phyloP scores from a whole-genome alignment of 2,329 filamentous ascomycete species.

The Fusarium praegraminearum region DNA sequence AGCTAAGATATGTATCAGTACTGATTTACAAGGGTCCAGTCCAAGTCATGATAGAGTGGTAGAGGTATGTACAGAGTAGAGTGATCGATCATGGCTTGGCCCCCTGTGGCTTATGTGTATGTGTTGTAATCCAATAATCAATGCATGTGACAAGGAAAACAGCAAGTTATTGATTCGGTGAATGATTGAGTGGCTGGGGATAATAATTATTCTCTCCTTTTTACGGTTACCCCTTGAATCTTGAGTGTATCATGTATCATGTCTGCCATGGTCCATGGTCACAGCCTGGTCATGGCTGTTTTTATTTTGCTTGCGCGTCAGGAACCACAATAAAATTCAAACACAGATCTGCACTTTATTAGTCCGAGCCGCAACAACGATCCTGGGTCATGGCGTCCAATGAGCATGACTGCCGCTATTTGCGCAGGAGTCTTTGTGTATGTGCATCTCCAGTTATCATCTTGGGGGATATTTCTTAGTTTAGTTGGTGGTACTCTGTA shows the following conservation, averaged over 20 bases:
- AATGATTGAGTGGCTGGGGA: slow-evolving; percentile 5
- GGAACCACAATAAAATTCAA: slow-evolving; percentile 30
- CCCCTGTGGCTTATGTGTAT: background rate
- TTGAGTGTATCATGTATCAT: background rate
- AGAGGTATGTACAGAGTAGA: too few relatives aligned
- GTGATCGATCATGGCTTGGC: slow-evolving; percentile 8
- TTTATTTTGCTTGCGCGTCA: slow-evolving; percentile 37
- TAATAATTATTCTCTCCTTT: slow-evolving; percentile 8
- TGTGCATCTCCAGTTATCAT: background rate
- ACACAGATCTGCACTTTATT: slow-evolving; percentile 34
- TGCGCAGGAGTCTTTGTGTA: background rate
- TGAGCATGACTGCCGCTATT: slow-evolving; percentile 19
- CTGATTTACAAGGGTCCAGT: background rate
- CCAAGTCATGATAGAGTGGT: background rate
- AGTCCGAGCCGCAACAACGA: slow-evolving; percentile 33
- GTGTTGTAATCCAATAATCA: background rate
- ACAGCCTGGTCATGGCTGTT: slow-evolving; percentile 26
- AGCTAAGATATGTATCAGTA: background rate
- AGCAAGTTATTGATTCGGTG: background rate
- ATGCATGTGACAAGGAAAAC: slow-evolving; percentile 3
- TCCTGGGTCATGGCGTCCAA: slow-evolving; percentile 10
- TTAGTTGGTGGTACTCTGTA: background rate
- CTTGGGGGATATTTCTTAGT: background rate
- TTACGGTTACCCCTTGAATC: slow-evolving; percentile 3
- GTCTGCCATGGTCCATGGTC: slow-evolving; percentile 6